These are phyloP conservation scores for Trichomonas gallinae DNA, from an alignment of 208 protist species.

Conservation along the genomic window DNA sequence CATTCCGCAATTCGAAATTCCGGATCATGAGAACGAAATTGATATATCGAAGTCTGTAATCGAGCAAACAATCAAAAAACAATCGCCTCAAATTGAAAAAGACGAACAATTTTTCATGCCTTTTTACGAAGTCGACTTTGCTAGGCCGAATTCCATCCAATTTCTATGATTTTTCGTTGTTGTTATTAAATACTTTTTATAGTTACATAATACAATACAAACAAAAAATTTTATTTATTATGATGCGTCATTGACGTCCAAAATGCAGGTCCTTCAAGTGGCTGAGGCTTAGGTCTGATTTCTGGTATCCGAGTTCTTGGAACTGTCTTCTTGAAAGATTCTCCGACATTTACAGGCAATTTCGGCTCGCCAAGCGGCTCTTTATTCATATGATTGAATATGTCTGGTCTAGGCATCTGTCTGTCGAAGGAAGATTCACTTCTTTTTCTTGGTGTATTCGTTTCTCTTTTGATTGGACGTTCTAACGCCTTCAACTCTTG, in stretches of 20 bases:
- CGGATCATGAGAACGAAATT: background rate
- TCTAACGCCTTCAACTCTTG: background rate
- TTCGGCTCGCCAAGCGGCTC: background rate
- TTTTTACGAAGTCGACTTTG: background rate
- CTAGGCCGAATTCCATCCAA: no score
- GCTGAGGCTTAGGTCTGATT: background rate
- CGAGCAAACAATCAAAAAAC: background rate
- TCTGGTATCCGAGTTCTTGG: background rate
- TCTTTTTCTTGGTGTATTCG: background rate
- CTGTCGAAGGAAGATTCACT: background rate
- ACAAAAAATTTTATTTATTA: background rate
- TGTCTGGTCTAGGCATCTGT: background rate
- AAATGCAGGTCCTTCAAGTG: background rate
- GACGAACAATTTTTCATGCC: background rate
- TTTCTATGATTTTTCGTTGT: no score
- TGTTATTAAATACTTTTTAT: no score
- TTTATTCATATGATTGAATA: background rate
- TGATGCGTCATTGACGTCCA: background rate
- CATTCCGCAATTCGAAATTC: background rate
- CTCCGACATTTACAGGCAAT: background rate
- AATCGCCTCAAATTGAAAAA: background rate
- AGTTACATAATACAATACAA: no score
- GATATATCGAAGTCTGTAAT: background rate
- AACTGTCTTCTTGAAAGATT: background rate
- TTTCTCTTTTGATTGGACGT: background rate